Evolutionary conservation across 192 early-diverging fungal species (phyloP), one percentile per base, ranked within the genome.

Genomic region (Backusella australiensis): DNA sequence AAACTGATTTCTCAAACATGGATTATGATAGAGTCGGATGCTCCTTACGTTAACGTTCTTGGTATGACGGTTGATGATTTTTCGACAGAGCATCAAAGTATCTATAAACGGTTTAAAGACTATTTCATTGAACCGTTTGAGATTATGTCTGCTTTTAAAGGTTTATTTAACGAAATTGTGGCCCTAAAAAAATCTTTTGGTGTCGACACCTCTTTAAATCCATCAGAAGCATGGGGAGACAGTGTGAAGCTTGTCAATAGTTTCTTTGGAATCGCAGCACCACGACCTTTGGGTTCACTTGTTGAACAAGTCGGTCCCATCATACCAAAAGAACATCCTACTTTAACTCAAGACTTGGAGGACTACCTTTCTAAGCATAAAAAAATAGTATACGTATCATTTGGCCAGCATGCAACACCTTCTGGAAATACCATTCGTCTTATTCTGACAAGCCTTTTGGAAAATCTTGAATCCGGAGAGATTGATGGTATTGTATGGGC

Each of bases 401-500:
- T 85, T 59, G 81, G 81, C 9, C 77, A 74, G 26, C 46, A 69
- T 4, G 34, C 76, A 21, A 74, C 36, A 35, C 70, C 77, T 6
- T 53, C 75, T 21, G 2, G 19, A 14, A 29, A 53, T 17, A 75
- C 75, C 19, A 35, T 69, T 15, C 19, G 38, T 36, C 49, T 75
- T 23, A 4, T 85, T n/a, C 36, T 80, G 9, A 73, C 79, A 23
- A 42, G 79, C 0, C 15, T 80, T 11, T 4, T 78, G 14, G 71
- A 77, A 34, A 41, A 65, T 5, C 14, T 82, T 0, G 71, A 85
- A 49, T 29, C 17, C 0, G 69, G 78, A n/a, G 63, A 38, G 9
- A 17, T 83, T 34, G 81, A 85, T 71, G 83, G 78, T 0, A 69
- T 83, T 4, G 56, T 85, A 19, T 85, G 84, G 84, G 42, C 80